A percentile compares a stretch with the other conserved stretches of the same genome.
phyloP scores from a whole-genome alignment of 2,329 filamentous ascomycete genomes.

The Cladophialophora chaetospira region DNA sequence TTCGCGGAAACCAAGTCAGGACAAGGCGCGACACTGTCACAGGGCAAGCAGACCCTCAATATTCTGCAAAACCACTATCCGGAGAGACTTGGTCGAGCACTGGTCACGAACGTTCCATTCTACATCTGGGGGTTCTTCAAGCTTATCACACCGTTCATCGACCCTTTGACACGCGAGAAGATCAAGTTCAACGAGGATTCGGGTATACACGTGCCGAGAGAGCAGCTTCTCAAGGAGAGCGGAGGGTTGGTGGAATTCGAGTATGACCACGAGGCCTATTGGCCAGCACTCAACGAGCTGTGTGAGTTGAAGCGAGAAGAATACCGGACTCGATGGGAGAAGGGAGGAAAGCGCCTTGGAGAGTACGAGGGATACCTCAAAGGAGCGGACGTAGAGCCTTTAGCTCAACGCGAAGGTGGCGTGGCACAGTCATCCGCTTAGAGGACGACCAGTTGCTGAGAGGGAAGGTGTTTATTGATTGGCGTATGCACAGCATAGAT shows the following conservation, averaged over 20 bases:
- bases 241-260: constrained; percentile 83
- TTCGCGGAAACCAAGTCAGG: constrained; percentile 79
- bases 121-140: constrained; percentile 94
- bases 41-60: constrained; percentile 79
- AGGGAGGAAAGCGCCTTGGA: constrained; percentile 77
- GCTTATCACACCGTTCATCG: constrained; percentile 92
- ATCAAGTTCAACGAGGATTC: constrained; percentile 97
- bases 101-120: constrained; percentile 93
- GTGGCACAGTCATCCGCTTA: background rate
- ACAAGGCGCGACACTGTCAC: constrained; percentile 73
- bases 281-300: constrained; percentile 78
- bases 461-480: background rate
- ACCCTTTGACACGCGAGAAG: constrained; percentile 89
- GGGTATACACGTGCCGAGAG: constrained; percentile 73
- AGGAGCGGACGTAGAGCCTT: constrained; percentile 57
- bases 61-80: constrained; percentile 97
- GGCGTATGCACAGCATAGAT: background rate
- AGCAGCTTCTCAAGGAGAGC: constrained; percentile 79
- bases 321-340: constrained; percentile 71
- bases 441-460: background rate
- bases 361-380: constrained; percentile 87
- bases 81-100: constrained; percentile 81
- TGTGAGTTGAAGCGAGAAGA: constrained; percentile 66
- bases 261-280: constrained; percentile 87
- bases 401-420: constrained; percentile 38